Percentiles rank a stretch among this genome's conserved stretches.
phyloP scores from a whole-genome alignment of 352 stramenopile genomes.

The Phytophthora nicotianae region DNA sequence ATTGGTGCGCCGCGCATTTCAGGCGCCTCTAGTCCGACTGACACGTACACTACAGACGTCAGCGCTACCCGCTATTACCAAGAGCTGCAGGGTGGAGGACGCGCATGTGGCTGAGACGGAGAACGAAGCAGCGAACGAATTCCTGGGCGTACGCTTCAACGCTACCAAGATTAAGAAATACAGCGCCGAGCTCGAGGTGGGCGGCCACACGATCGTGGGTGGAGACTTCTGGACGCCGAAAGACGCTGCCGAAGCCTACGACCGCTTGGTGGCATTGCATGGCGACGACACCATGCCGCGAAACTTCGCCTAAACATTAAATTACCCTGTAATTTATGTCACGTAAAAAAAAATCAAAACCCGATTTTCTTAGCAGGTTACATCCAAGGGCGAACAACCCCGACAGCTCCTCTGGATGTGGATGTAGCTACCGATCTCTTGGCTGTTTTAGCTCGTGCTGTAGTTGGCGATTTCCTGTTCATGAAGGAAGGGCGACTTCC shows the following conservation, averaged over 20 bases:
- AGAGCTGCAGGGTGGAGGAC: slow-evolving; percentile 35
- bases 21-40: slow-evolving; percentile 1
- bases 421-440: slow-evolving; percentile 19
- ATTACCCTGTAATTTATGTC: no score
- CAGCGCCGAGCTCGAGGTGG: slow-evolving; percentile 64
- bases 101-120: slow-evolving; percentile 48
- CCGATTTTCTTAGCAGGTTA: slow-evolving; percentile 9
- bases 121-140: slow-evolving; percentile 51
- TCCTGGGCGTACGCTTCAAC: slow-evolving; percentile 72
- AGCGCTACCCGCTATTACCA: slow-evolving; percentile 15
- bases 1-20: slow-evolving; percentile 4
- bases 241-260: slow-evolving; percentile 71
- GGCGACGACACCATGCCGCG: slow-evolving; percentile 62
- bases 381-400: slow-evolving; percentile 40
- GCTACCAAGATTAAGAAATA: slow-evolving; percentile 74
- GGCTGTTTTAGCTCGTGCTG: slow-evolving; percentile 13
- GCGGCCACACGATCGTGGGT: slow-evolving; percentile 59
- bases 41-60: slow-evolving; percentile 17
- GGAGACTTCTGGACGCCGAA: slow-evolving; percentile 76
- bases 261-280: slow-evolving; percentile 71
- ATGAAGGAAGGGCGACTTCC: slow-evolving; percentile 33
- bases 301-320: slow-evolving; percentile 63
- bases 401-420: slow-evolving; percentile 26
- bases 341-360: neutral
- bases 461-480: slow-evolving; percentile 19